These are phyloP conservation scores for Cyberlindnera petersonii DNA, from an alignment of 805 yeast genomes.

Conservation along the genomic window DNA sequence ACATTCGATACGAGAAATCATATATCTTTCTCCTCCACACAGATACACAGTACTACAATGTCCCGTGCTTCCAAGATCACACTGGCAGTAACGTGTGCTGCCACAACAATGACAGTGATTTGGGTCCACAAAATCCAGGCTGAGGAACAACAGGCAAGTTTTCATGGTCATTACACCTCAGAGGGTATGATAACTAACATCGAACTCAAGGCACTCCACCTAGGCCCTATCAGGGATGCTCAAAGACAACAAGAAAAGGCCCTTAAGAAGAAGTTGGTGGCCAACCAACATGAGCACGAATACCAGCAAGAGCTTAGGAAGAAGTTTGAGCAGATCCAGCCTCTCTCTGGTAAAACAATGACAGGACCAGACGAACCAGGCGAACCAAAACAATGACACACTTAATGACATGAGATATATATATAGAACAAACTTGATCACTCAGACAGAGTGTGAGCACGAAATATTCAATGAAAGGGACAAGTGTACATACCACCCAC, in stretches of 20 bases:
- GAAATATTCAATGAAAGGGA: no score
- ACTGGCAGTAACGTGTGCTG: constrained; percentile 51
- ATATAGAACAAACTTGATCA: no score
- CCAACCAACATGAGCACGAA: constrained; percentile 63
- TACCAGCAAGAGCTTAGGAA: constrained; percentile 58
- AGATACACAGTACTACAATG: constrained; percentile 33
- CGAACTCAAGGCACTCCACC: constrained; percentile 51
- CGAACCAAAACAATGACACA: no score
- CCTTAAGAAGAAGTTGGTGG: constrained; percentile 27
- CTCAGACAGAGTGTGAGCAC: no score
- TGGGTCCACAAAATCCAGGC: constrained; percentile 71
- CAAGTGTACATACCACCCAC: no score
- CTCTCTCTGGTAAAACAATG: constrained; percentile 50
- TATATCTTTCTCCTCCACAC: no score
- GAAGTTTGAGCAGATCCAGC: constrained; percentile 57
- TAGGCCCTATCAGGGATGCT: constrained; percentile 85
- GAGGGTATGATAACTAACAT: constrained; percentile 10
- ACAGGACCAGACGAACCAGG: constrained; percentile 36
- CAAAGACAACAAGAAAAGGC: constrained; percentile 38
- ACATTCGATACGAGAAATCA: no score
- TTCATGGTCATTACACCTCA: neutral
- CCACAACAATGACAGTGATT: constrained; percentile 55
- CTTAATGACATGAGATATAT: no score
- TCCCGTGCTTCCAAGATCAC: constrained; percentile 79
- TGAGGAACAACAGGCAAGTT: constrained; percentile 56